A percentile compares a stretch with the other conserved stretches of the same genome.
phyloP scores from a whole-genome alignment of 495 filamentous ascomycete genomes.

The Entonaema liquescens region DNA sequence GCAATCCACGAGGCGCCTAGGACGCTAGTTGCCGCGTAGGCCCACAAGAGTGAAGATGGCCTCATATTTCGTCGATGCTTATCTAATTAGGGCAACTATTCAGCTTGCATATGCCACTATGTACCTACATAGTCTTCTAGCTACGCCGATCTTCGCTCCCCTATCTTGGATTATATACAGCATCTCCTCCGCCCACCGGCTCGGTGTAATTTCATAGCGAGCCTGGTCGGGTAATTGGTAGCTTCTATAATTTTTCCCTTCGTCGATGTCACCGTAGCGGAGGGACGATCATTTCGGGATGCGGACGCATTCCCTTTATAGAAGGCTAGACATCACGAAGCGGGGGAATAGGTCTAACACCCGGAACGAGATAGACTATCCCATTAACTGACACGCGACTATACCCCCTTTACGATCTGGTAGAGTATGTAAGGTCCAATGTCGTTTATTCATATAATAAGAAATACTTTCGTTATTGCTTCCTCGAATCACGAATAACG shows the following conservation, averaged over 20 bases:
- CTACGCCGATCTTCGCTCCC: conserved; percentile 27
- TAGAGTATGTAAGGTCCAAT: too few relatives aligned
- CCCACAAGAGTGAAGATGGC: conserved; percentile 34
- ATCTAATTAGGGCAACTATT: conserved; percentile 6
- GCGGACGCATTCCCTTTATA: conserved; percentile 31
- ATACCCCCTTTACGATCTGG: too few relatives aligned
- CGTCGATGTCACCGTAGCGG: conserved; percentile 31
- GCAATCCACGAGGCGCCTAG: conserved; percentile 47
- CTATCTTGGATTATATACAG: conserved; percentile 32
- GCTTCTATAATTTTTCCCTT: conserved; percentile 21
- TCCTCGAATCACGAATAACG: too few relatives aligned
- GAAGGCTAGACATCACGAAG: conserved; percentile 17
- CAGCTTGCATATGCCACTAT: conserved; percentile 1
- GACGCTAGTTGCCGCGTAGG: conserved; percentile 24
- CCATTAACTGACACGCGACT: too few relatives aligned
- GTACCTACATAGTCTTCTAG: not conserved
- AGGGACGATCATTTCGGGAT: conserved; percentile 17
- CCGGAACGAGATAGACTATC: conserved; percentile 7
- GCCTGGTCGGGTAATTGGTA: conserved; percentile 32
- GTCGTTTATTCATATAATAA: too few relatives aligned
- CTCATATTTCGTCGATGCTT: conserved; percentile 31
- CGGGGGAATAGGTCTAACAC: conserved; percentile 10
- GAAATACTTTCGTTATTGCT: too few relatives aligned
- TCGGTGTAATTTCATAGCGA: conserved; percentile 38
- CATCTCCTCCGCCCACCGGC: conserved; percentile 11